Evolutionary conservation across 345 rosid genomes (phyloP).

Genomic region (Gossypium anomalum): DNA sequence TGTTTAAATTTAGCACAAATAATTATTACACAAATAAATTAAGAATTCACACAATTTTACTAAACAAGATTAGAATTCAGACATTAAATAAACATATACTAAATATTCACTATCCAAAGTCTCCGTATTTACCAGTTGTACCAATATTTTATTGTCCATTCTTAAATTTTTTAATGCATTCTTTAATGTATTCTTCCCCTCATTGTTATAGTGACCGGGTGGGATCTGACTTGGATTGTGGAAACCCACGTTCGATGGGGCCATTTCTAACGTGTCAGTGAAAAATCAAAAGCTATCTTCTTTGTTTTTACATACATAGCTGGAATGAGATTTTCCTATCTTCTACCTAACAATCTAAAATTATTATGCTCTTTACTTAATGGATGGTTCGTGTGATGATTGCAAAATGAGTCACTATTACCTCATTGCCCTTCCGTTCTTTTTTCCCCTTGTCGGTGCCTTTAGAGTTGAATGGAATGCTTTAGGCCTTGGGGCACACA

Average conservation of each 20-base stretch:
- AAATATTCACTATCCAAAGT: no score
- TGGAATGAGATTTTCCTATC: not conserved
- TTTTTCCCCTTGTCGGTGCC: not conserved
- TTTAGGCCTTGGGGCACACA: not conserved
- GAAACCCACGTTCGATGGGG: constrained; percentile 11
- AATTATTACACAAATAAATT: no score
- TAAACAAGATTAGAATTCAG: no score
- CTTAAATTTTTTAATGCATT: not conserved
- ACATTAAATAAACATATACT: no score
- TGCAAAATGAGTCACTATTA: not conserved
- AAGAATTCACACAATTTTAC: no score
- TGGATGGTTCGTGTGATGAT: constrained; percentile 3
- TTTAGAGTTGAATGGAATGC: not conserved
- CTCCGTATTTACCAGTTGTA: no score
- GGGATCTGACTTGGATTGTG: constrained; percentile 39
- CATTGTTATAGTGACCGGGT: constrained; percentile 6
- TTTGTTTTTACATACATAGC: not conserved
- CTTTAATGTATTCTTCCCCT: not conserved
- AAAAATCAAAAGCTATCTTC: constrained; percentile 2
- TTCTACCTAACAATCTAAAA: constrained; percentile 14
- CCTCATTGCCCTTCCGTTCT: not conserved
- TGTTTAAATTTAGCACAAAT: no score
- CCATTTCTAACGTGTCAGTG: constrained; percentile 13
- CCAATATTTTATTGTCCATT: no score
- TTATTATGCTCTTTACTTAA: not conserved